Percentiles rank a stretch among this genome's conserved stretches.
Conservation (phyloP, 257 asterid species). For the Penstemon newberryi region DNA sequence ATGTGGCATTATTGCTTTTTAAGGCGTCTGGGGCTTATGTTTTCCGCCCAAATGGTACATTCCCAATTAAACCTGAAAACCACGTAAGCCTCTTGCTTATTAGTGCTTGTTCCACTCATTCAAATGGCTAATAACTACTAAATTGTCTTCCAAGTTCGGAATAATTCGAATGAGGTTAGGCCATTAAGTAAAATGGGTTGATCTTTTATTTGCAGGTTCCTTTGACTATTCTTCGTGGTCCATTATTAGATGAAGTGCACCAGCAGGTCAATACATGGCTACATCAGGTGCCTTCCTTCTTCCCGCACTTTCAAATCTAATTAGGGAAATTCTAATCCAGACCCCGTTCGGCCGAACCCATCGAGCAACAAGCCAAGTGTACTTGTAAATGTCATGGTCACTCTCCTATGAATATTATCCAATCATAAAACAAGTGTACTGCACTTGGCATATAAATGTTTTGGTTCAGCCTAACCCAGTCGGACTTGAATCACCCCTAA, state of each 20-base stretch:
- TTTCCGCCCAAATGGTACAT: conserved; percentile 79
- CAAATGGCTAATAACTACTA: conserved; percentile 10
- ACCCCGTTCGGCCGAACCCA: no score
- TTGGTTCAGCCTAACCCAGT: no score
- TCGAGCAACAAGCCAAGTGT: no score
- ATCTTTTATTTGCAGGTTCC: conserved; percentile 49
- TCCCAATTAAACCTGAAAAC: conserved; percentile 52
- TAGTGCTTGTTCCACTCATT: conserved; percentile 17
- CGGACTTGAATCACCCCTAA: no score
- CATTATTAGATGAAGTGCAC: conserved; percentile 79
- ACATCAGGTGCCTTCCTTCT: conserved; percentile 57
- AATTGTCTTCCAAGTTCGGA: conserved; percentile 16
- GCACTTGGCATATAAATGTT: no score
- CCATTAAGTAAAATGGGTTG: conserved; percentile 15
- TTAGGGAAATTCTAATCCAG: not conserved
- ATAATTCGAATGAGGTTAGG: conserved; percentile 16
- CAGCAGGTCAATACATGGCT: conserved; percentile 68
- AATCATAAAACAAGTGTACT: no score
- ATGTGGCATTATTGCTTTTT: conserved; percentile 26
- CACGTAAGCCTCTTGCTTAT: conserved; percentile 40
- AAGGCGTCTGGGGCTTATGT: conserved; percentile 90
- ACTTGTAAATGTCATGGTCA: no score
- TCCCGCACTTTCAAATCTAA: conserved; percentile 17
- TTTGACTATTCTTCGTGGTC: conserved; percentile 57
- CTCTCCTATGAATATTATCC: no score